Conservation (phyloP, 2,329 filamentous ascomycete genomes). For the Trichoderma sp. region DNA sequence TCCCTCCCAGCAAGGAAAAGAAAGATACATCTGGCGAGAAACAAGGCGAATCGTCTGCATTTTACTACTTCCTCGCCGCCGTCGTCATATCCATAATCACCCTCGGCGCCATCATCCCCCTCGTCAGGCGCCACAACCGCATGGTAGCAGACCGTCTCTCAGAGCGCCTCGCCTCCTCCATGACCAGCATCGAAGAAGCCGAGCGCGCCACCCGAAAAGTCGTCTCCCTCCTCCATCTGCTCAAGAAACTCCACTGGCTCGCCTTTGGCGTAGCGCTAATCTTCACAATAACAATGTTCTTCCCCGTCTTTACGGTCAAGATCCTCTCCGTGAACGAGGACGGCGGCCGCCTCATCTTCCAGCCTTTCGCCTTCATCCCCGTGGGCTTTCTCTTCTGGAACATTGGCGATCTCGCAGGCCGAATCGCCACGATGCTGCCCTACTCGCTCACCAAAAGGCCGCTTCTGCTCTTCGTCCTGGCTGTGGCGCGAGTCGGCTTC, state of each 20-base stretch:
- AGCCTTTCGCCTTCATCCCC: constrained; percentile 80
- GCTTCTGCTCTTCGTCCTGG: constrained; percentile 64
- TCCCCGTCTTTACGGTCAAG: constrained; percentile 84
- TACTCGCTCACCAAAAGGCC: constrained; percentile 64
- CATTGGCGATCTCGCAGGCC: constrained; percentile 77
- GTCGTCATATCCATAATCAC: constrained; percentile 72
- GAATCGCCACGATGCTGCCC: constrained; percentile 64
- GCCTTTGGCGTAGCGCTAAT: constrained; percentile 76
- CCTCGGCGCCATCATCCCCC: constrained; percentile 71
- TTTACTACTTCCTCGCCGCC: constrained; percentile 89
- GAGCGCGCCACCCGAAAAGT: constrained; percentile 55
- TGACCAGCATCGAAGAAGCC: constrained; percentile 54
- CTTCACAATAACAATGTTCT: constrained; percentile 88
- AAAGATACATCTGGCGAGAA: constrained; percentile 32
- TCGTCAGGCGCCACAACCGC: constrained; percentile 62
- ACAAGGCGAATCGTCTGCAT: constrained; percentile 61
- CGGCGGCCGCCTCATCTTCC: constrained; percentile 60
- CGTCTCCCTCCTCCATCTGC: constrained; percentile 62
- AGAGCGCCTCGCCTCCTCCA: constrained; percentile 52
- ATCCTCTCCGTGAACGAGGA: constrained; percentile 50
- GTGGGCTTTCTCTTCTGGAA: constrained; percentile 95
- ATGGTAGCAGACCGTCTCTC: constrained; percentile 53
- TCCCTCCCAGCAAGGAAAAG: constrained; percentile 42
- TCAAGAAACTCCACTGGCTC: constrained; percentile 77
- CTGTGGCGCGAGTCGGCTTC: constrained; percentile 67